These are phyloP conservation scores for Antrodiella citrinella DNA, from an alignment of 768 basidiomycete genomes.

Conservation along the genomic window DNA sequence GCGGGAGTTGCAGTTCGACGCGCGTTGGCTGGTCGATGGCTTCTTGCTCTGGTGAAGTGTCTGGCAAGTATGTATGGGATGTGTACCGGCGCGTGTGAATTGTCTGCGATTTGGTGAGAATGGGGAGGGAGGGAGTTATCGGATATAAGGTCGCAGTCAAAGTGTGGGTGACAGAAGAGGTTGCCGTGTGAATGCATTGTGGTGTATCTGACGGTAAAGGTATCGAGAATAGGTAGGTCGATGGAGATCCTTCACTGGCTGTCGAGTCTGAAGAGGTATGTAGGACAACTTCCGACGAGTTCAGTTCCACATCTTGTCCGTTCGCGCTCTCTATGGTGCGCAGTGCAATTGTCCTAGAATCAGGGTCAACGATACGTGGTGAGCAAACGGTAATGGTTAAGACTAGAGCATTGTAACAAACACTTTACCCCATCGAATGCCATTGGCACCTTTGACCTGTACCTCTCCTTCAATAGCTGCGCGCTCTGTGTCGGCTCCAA, in stretches of 20 bases:
- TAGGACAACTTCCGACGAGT: constrained; percentile 45
- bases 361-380: constrained; percentile 10
- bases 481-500: constrained; percentile 76
- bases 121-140: constrained; percentile 26
- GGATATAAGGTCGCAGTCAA: constrained; percentile 58
- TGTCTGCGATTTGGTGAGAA: constrained; percentile 45
- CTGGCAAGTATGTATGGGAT: constrained; percentile 50
- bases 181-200: constrained; percentile 70
- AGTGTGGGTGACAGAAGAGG: constrained; percentile 64
- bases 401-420: constrained; percentile 29
- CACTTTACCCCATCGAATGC: constrained; percentile 59
- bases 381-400: too few species aligned
- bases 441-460: constrained; percentile 67
- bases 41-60: constrained; percentile 51
- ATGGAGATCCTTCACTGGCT: constrained; percentile 27
- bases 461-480: constrained; percentile 85
- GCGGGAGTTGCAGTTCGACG: constrained; percentile 63
- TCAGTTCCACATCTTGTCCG: constrained; percentile 59
- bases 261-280: constrained; percentile 33
- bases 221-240: constrained; percentile 73
- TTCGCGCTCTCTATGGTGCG: constrained; percentile 60
- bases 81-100: constrained; percentile 74
- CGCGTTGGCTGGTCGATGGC: constrained; percentile 53
- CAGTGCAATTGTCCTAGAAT: constrained; percentile 51
- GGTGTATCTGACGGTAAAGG: constrained; percentile 75